A percentile compares a stretch with the other conserved stretches of the same genome.
Conservation (phyloP, 345 rosid species). For the Hypericum androsaemum region DNA sequence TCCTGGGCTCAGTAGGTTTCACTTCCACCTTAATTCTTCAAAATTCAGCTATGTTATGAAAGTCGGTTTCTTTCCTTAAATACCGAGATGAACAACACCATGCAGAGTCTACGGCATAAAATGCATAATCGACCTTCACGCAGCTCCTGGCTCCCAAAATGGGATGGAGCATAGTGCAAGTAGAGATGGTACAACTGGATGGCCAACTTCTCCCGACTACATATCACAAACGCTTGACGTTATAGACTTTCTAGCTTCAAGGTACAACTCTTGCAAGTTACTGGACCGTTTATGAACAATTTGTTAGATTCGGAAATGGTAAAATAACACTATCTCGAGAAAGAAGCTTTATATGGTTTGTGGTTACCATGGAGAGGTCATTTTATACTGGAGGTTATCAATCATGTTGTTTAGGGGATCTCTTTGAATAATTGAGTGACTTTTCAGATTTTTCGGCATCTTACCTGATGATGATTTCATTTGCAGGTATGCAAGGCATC, state of each 20-base stretch:
- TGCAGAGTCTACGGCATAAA: constrained; percentile 54
- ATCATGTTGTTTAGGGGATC: no score
- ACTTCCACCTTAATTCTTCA: constrained; percentile 11
- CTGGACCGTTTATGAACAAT: neutral
- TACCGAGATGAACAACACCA: constrained; percentile 7
- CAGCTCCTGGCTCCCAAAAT: constrained; percentile 78
- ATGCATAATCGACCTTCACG: constrained; percentile 78
- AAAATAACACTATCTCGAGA: no score
- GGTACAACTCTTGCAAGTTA: constrained; percentile 23
- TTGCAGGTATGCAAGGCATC: constrained; percentile 48
- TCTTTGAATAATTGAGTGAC: no score
- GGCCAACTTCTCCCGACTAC: constrained; percentile 44
- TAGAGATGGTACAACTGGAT: constrained; percentile 49
- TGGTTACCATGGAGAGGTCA: neutral
- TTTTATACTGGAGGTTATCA: no score
- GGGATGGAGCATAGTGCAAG: constrained; percentile 80
- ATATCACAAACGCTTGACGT: constrained; percentile 50
- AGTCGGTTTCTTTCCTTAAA: constrained; percentile 3
- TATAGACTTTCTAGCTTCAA: constrained; percentile 58
- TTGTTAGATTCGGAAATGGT: no score
- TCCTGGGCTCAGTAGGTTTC: constrained; percentile 60
- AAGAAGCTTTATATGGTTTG: no score
- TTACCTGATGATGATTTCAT: neutral
- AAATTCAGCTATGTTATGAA: neutral
- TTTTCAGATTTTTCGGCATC: no score